These are phyloP conservation scores for Forsythia suspensa DNA, from an alignment of 257 asterid species.

Conservation along the genomic window DNA sequence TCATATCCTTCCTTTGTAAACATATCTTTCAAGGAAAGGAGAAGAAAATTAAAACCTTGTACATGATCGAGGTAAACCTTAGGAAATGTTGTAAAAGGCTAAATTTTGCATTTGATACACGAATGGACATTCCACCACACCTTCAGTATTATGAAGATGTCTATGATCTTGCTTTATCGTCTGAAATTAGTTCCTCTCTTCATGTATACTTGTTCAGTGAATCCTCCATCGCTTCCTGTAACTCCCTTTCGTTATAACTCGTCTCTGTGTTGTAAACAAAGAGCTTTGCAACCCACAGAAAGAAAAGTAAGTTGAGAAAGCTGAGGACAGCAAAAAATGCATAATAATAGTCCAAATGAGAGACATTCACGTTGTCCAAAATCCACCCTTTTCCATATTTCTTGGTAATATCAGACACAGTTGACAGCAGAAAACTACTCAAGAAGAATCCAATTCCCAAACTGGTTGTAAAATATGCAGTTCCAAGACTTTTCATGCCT, in stretches of 20 bases:
- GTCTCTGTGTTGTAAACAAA: conserved; percentile 39
- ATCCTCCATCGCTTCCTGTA: conserved; percentile 14
- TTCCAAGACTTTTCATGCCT: conserved; percentile 78
- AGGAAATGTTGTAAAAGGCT: background rate
- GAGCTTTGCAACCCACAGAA: conserved; percentile 47
- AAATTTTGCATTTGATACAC: background rate
- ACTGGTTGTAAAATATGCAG: conserved; percentile 68
- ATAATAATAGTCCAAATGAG: conserved; percentile 62
- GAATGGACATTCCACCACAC: background rate
- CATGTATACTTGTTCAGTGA: background rate
- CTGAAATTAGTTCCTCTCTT: background rate
- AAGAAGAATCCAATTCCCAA: conserved; percentile 63
- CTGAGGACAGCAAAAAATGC: conserved; percentile 39
- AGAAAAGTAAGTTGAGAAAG: conserved; percentile 42
- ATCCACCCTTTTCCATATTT: conserved; percentile 66
- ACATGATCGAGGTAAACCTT: background rate
- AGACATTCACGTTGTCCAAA: conserved; percentile 55
- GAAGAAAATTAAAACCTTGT: background rate
- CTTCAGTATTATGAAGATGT: background rate
- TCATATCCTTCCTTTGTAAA: background rate
- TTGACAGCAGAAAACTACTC: conserved; percentile 60
- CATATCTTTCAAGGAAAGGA: background rate
- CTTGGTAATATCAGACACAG: conserved; percentile 54
- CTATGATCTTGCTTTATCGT: conserved; percentile 14
- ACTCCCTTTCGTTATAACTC: conserved; percentile 19